phyloP scores from a whole-genome alignment of 768 basidiomycete genomes.

The Kwoniella mangroviensis region DNA sequence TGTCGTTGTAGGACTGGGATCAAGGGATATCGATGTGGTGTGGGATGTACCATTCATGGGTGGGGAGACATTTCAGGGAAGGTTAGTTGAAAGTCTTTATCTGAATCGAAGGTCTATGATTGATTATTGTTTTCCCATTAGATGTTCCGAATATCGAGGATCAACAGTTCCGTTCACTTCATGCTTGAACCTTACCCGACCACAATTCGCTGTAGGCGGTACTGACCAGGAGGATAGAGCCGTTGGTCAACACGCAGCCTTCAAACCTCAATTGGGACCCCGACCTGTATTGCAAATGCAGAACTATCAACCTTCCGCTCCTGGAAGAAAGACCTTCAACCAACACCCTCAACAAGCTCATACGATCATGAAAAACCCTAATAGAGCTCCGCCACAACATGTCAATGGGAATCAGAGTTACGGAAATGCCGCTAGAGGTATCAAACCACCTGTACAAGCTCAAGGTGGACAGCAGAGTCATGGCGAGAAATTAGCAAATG shows the following conservation, averaged over 20 bases:
- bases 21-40: slow-evolving; percentile 87
- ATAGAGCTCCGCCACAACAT: slow-evolving; percentile 17
- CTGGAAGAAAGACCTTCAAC: slow-evolving; percentile 60
- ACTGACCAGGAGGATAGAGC: slow-evolving; percentile 10
- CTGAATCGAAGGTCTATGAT: neutral
- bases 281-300: slow-evolving; percentile 67
- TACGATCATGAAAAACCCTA: slow-evolving; percentile 74
- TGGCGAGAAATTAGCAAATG: slow-evolving; percentile 22
- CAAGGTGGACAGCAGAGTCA: slow-evolving; percentile 12
- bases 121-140: slow-evolving; percentile 48
- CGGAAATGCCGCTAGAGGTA: slow-evolving; percentile 55
- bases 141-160: slow-evolving; percentile 91
- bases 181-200: slow-evolving; percentile 83
- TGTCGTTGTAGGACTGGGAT: slow-evolving; percentile 85
- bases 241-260: slow-evolving; percentile 59
- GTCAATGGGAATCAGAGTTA: slow-evolving; percentile 43
- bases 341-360: slow-evolving; percentile 47
- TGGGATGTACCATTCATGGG: slow-evolving; percentile 98
- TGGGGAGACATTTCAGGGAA: slow-evolving; percentile 79
- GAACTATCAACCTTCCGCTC: slow-evolving; percentile 69
- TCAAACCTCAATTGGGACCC: slow-evolving; percentile 72
- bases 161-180: slow-evolving; percentile 83
- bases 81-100: slow-evolving; percentile 61
- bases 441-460: slow-evolving; percentile 31
- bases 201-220: slow-evolving; percentile 76